Percentiles rank a stretch among this genome's conserved stretches.
Evolutionary conservation across 2,329 filamentous ascomycete genomes (phyloP).

Genomic region (Karstenula rhodostoma): DNA sequence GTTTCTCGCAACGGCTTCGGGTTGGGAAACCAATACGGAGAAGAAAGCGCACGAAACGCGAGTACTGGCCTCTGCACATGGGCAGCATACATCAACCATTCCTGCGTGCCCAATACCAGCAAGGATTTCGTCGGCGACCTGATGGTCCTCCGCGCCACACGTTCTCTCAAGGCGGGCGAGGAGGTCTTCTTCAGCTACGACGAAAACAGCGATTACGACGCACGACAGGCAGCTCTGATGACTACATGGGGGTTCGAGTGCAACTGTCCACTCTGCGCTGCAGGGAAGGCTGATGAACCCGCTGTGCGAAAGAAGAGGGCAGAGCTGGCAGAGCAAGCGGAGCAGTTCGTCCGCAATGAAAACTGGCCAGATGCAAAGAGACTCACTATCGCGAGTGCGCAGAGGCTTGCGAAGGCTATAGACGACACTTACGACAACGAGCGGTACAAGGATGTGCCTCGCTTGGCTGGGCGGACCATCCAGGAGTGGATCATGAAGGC

Average conservation of each 20-base stretch:
- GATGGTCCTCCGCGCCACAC: constrained; percentile 51
- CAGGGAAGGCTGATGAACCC: constrained; percentile 40
- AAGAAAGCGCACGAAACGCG: constrained; percentile 31
- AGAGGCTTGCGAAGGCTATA: constrained; percentile 29
- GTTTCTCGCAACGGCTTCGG: constrained; percentile 58
- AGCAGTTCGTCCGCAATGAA: constrained; percentile 35
- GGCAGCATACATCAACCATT: constrained; percentile 56
- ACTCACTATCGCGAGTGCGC: constrained; percentile 32
- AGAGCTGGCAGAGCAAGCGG: constrained; percentile 33
- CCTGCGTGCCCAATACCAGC: constrained; percentile 52
- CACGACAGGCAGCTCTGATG: constrained; percentile 39
- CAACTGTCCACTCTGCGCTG: constrained; percentile 49
- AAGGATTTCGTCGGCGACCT: constrained; percentile 53
- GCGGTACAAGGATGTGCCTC: constrained; percentile 30
- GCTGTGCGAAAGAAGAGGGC: constrained; percentile 32
- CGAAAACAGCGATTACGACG: constrained; percentile 43
- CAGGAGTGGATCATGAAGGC: constrained; percentile 33
- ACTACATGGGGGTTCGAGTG: constrained; percentile 55
- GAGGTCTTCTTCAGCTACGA: constrained; percentile 40
- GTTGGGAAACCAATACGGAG: constrained; percentile 37
- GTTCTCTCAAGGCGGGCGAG: constrained; percentile 35
- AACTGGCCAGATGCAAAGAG: constrained; percentile 40
- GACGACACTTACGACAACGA: constrained; percentile 36
- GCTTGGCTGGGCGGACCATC: constrained; percentile 23
- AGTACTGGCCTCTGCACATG: constrained; percentile 52